Evolutionary conservation across 2,329 filamentous ascomycete genomes (phyloP), one percentile per base, ranked within the genome.

Genomic region (Didymella exigua): DNA sequence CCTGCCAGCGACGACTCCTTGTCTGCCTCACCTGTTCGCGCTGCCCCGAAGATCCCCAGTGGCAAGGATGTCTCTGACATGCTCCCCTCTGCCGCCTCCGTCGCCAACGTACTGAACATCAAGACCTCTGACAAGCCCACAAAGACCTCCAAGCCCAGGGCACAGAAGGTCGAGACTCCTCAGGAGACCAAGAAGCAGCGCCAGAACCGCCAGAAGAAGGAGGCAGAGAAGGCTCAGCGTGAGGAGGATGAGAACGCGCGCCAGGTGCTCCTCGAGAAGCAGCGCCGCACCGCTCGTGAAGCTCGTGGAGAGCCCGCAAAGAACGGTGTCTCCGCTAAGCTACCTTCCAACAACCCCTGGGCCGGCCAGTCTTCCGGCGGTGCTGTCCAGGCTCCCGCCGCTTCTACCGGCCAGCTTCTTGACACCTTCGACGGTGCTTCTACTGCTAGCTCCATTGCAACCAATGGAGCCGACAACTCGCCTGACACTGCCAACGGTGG

Each of bases 121-220:
- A 95, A 89, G 49, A 86, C 87, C 72, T 84, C 76, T 68, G 83
- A 77, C 72, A 86, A 82, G 77, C 77, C 79, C 18, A 74, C 75
- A 29, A 86, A 86, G 75, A 76, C 82, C 29, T 75, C 83, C 71
- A 84, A 88, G 77, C 80, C 84, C 59, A 87, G 87, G 76, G 78
- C 82, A 47, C 85, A 87, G 78, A 79, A 82, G 34, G 81, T 76
- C 52, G 72, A 74, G 47, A 58, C 62, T 19, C 57, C 84, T 43
- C 84, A 83, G 16, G 90, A 96, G 81, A 89, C 89, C 18, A 97
- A 97, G 88, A 97, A 97, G 82, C 91, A 96, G 80, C 88, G 92
- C 56, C 93, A 97, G 80, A 95, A 96, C 79, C 86, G 88, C 64
- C 86, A 89, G 80, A 97, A 96, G 86, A 87, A 85, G 31, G 92